phyloP scores from a whole-genome alignment of 257 asterid genomes.

The Solanum dulcamara region DNA sequence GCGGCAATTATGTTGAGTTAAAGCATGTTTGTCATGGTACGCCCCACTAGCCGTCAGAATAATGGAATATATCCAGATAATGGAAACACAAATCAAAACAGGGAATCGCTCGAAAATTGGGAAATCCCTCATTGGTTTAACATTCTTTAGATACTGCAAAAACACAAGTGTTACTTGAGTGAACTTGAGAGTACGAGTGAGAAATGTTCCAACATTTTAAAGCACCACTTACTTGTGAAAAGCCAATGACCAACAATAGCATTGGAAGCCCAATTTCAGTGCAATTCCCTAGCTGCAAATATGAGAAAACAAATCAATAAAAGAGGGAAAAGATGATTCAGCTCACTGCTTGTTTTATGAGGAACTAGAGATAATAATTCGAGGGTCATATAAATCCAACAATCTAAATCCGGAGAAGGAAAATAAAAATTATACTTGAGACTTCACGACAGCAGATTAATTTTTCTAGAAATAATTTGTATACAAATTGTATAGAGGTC shows the following conservation, averaged over 20 bases:
- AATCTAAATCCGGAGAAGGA: background rate
- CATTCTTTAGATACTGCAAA: slow-evolving; percentile 89
- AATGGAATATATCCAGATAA: slow-evolving; percentile 76
- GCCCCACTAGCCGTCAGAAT: slow-evolving; percentile 92
- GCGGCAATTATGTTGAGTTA: slow-evolving; percentile 72
- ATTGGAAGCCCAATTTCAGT: slow-evolving; percentile 91
- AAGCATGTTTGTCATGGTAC: slow-evolving; percentile 39
- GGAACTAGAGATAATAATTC: background rate
- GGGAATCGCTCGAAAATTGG: slow-evolving; percentile 94
- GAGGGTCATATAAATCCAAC: background rate
- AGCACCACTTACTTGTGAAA: slow-evolving; percentile 67
- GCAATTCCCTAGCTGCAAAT: slow-evolving; percentile 83
- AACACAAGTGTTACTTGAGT: slow-evolving; percentile 6
- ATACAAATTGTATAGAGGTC: background rate
- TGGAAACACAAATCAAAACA: slow-evolving; percentile 54
- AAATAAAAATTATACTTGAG: background rate
- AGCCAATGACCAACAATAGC: slow-evolving; percentile 68
- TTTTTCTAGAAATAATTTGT: background rate
- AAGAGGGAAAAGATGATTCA: background rate
- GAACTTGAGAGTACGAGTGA: slow-evolving; percentile 1
- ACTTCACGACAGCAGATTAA: background rate
- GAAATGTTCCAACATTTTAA: background rate
- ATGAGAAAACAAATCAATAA: background rate
- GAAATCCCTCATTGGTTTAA: slow-evolving; percentile 74
- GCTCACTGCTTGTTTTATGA: background rate